These are phyloP conservation scores for Septoria linicola DNA, from an alignment of 2,329 filamentous ascomycete genomes.

Conservation along the genomic window DNA sequence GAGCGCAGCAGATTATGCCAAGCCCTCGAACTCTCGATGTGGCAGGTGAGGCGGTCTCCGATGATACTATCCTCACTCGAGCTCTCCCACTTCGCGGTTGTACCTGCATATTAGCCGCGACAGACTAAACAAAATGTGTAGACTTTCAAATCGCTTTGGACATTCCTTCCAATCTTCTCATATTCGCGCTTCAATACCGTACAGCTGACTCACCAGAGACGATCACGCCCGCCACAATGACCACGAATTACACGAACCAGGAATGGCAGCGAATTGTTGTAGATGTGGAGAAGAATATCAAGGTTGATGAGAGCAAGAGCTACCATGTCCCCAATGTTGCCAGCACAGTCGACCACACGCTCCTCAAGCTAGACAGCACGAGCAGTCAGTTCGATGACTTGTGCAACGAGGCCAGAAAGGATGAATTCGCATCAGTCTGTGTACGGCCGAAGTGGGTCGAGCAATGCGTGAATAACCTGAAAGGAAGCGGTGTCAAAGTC, in stretches of 20 bases:
- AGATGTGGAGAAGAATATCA: slow-evolving; percentile 31
- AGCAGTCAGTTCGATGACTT: slow-evolving; percentile 52
- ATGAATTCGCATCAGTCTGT: slow-evolving; percentile 56
- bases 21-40: not conserved
- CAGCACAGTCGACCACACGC: slow-evolving; percentile 49
- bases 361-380: slow-evolving; percentile 52
- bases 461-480: slow-evolving; percentile 51
- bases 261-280: slow-evolving; percentile 47
- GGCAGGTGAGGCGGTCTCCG: slow-evolving; percentile 9
- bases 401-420: slow-evolving; percentile 54
- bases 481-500: slow-evolving; percentile 50
- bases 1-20: not conserved
- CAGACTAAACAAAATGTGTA: slow-evolving; percentile 1
- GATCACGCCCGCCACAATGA: not conserved
- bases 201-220: not conserved
- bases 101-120: slow-evolving; percentile 6
- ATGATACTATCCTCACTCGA: not conserved
- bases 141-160: not conserved
- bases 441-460: slow-evolving; percentile 56
- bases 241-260: slow-evolving; percentile 41
- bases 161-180: too few species aligned
- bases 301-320: slow-evolving; percentile 8
- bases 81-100: slow-evolving; percentile 4
- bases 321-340: slow-evolving; percentile 27
- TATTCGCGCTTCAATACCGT: not conserved